Base-by-base conservation (phyloP, 805 yeast species). In the Vanderwaltozyma tropicalis region DNA sequence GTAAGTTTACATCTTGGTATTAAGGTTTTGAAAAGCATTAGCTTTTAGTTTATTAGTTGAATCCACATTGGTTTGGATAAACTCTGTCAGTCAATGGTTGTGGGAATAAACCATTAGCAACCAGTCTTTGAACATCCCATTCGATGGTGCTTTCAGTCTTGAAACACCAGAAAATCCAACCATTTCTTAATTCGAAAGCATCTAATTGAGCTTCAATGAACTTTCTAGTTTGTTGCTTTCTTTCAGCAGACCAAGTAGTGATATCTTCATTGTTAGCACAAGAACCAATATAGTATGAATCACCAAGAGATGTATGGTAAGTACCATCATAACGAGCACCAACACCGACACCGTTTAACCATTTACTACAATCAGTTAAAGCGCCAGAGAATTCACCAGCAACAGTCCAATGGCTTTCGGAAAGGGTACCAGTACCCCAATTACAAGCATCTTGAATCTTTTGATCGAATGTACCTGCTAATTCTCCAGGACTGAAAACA, bases 121-220 rank as follows among this genome's bases (percentile, higher is more conserved):
- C 60, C 49, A 88, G 71, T 45, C 66, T 64, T 50, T 69, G 67
- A 65, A 83, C 71, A 62, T 84, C 95, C 96, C 96, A 88, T 59
- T 88, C 96, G 38, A 80, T 57, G 16, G 84, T 67, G 47, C 62
- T 62, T 63, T 88, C 96, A 20, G 95, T 82, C 69, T 87, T 88
- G 80, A 85, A 87, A 59, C 80, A 75, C 96, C 96, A 88, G 68
- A 83, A 80, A 41, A 85, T 73, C 96, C 96, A 88, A 24, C 97
- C 97, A 26, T 68, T 72, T 41, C 76, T 70, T 49, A 71, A 71
- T 50, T 78, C 84, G 53, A 69, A 79, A 1, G 95, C 85, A 56
- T 88, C 95, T 53, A 88, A 65, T 68, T 88, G 96, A 34, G 95
- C 95, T 65, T 88, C 96, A 35, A 87, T 68, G 56, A 69, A 86